Evolutionary conservation across 2,329 filamentous ascomycete genomes (phyloP).

Genomic region (Pseudogymnoascus sp.): DNA sequence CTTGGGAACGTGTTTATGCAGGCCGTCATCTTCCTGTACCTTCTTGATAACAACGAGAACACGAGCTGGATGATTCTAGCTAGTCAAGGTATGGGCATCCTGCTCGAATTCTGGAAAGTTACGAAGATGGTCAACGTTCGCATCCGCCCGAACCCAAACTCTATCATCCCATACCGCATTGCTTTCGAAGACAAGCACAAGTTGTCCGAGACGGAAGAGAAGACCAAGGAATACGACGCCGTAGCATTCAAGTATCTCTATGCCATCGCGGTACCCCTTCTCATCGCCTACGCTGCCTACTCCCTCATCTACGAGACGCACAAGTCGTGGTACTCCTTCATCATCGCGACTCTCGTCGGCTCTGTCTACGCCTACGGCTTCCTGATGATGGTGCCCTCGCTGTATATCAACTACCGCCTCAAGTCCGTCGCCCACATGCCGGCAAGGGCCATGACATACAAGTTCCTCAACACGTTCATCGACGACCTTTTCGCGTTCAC

Average conservation of each 20-base stretch:
- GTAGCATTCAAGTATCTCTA: conserved; percentile 98
- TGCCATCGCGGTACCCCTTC: conserved; percentile 78
- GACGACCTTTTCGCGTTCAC: conserved; percentile 98
- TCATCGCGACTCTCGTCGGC: conserved; percentile 90
- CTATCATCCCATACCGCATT: conserved; percentile 70
- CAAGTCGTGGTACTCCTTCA: conserved; percentile 97
- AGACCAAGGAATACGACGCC: conserved; percentile 97
- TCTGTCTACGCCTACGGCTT: conserved; percentile 98
- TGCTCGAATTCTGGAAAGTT: conserved; percentile 85
- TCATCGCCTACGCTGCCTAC: conserved; percentile 85
- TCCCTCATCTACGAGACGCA: conserved; percentile 87
- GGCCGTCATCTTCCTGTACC: conserved; percentile 86
- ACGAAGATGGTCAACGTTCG: conserved; percentile 91
- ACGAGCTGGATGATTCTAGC: conserved; percentile 99
- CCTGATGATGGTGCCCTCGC: conserved; percentile 94
- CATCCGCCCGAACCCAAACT: conserved; percentile 62
- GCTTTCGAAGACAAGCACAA: conserved; percentile 95
- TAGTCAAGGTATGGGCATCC: conserved; percentile 62
- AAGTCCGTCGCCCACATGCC: conserved; percentile 97
- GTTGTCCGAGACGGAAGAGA: conserved; percentile 88
- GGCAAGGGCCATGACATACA: conserved; percentile 92
- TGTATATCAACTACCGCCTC: conserved; percentile 98
- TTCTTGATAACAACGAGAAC: conserved; percentile 94
- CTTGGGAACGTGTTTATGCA: conserved; percentile 98
- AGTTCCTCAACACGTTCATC: conserved; percentile 98